phyloP scores from a whole-genome alignment of 2,329 filamentous ascomycete genomes.

The Aspergillus chevalieri region DNA sequence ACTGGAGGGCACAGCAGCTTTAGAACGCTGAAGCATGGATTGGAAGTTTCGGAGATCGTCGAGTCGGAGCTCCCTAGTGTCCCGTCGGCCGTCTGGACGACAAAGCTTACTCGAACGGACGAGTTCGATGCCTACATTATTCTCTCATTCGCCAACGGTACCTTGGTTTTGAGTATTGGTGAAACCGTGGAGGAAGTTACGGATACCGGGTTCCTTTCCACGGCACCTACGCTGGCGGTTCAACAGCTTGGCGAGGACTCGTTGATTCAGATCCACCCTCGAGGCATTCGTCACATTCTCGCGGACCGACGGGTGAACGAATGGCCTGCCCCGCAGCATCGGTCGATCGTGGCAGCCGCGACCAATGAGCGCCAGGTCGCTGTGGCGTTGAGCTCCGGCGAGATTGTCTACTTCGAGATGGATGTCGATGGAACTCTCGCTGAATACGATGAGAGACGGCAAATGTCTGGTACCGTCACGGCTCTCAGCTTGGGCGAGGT shows the following conservation, averaged over 20 bases:
- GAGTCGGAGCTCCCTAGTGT: constrained; percentile 83
- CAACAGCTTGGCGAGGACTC: constrained; percentile 92
- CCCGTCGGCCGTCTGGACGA: constrained; percentile 92
- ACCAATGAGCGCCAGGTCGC: constrained; percentile 92
- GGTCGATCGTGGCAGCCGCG: constrained; percentile 88
- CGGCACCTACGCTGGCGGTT: constrained; percentile 82
- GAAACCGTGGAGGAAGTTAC: constrained; percentile 95
- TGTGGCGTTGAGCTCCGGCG: constrained; percentile 87
- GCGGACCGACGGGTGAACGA: constrained; percentile 74
- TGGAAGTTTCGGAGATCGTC: constrained; percentile 93
- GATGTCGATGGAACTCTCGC: constrained; percentile 83
- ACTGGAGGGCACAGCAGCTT: constrained; percentile 85
- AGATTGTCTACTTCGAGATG: constrained; percentile 98
- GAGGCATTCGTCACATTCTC: constrained; percentile 85
- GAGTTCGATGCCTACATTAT: constrained; percentile 92
- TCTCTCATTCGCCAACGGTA: constrained; percentile 85
- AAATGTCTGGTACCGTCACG: constrained; percentile 92
- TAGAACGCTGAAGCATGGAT: constrained; percentile 82
- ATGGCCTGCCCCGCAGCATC: constrained; percentile 88
- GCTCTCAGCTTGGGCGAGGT: constrained; percentile 91
- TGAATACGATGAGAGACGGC: constrained; percentile 90
- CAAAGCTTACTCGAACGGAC: constrained; percentile 74
- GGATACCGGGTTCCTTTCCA: constrained; percentile 85
- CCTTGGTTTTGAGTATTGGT: constrained; percentile 87
- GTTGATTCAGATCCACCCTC: constrained; percentile 90